Evolutionary conservation across 352 stramenopile genomes (phyloP), one percentile per base, ranked within the genome.

Genomic region (Phytophthora melonis): DNA sequence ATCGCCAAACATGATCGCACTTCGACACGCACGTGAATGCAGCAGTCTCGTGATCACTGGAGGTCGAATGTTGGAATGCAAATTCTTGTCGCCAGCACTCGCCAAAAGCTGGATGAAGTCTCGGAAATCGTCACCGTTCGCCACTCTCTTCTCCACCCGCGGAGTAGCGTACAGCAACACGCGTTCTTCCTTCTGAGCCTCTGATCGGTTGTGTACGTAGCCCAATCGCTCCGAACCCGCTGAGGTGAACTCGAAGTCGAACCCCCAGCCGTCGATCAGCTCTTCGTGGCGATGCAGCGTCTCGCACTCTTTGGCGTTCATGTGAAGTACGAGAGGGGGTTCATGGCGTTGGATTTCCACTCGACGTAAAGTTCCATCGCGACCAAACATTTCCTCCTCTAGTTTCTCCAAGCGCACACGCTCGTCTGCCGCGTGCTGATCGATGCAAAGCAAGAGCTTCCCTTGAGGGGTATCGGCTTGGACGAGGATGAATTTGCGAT

Each of bases 1-100:
- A 62, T 98, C 94, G 16, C 94, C 94, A 84, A 98, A 98, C 94
- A 98, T 98, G 52, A 97, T 97, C 3, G 93, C 93, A 64, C 94
- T 97, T 10, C 94, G 85, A 47, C 94, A 98, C 10, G 93, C 94
- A 47, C 94, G 81, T 11, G 91, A 98, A 60, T 97, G 88, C 0
- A 98, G 63, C 6, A 97, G 79, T 25, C 89, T 84, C 13, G 89
- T 97, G 50, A 98, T 87, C 43, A 90, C 85, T 34, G 88, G 89
- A 9, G 91, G 88, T 3, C 86, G 80, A 71, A 92, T 81, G 1
- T 61, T 41, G 0, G 68, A 77, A 49, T 75, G 64, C 16, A 61
- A 49, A 57, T 62, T 78, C 25, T 58, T 75, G 21, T 71, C 47
- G 13, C 54, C 59, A 49, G 65, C 70, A 18, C 72, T 66, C 4